Evolutionary conservation across 176 grass and related monocot genomes (phyloP).

Genomic region (Thinopyrum elongatum): DNA sequence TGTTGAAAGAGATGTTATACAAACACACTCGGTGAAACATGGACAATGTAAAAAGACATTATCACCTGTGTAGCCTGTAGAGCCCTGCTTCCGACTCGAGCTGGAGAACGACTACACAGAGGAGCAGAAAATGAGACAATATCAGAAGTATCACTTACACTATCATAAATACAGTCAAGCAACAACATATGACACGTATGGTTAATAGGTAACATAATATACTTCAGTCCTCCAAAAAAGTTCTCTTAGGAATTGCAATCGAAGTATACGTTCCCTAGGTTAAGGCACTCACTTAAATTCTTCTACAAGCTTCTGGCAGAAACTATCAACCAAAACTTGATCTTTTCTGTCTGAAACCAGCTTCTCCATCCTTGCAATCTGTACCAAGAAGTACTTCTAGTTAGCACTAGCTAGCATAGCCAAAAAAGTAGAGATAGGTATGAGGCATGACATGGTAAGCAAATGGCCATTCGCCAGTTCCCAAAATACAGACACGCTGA

Average conservation of each 20-base stretch:
- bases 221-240: background rate
- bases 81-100: conserved; percentile 42
- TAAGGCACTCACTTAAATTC: conserved; percentile 55
- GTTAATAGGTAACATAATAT: conserved; percentile 8
- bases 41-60: background rate
- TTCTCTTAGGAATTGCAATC: conserved; percentile 6
- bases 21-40: conserved; percentile 16
- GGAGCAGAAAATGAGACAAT: conserved; percentile 16
- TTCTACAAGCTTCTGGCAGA: conserved; percentile 54
- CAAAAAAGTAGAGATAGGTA: background rate
- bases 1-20: conserved; percentile 26
- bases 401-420: background rate
- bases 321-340: conserved; percentile 24
- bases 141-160: conserved; percentile 19
- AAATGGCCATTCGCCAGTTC: background rate
- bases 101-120: conserved; percentile 36
- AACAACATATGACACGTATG: background rate
- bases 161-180: conserved; percentile 4
- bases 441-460: background rate
- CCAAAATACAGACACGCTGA: background rate
- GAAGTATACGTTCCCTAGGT: background rate
- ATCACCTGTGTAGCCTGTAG: conserved; percentile 56
- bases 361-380: conserved; percentile 56
- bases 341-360: conserved; percentile 39
- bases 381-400: conserved; percentile 16